Evolutionary conservation across 2,329 filamentous ascomycete genomes (phyloP), one percentile per base, ranked within the genome.

Genomic region (Pseudogymnoascus sp.): DNA sequence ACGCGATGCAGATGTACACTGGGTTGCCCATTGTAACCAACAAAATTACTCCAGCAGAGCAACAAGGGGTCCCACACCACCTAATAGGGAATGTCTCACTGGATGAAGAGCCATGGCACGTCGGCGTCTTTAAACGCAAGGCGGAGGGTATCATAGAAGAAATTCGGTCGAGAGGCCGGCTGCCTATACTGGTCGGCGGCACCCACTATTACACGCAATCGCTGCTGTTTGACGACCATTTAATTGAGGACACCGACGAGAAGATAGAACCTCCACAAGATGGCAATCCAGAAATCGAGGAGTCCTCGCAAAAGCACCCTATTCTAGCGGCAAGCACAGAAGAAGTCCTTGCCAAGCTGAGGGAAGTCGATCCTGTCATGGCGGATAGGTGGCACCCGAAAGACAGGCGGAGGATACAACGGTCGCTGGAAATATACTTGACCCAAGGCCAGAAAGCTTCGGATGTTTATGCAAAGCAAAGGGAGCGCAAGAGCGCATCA

Each of bases 1-100:
- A 99, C 80, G 95, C 95, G 40, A 96, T 99, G 92, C 95, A 99
- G 74, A 87, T 99, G 77, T 99, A 99, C 75, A 83, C 84, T 62
- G 95, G 95, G 2, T 79, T 99, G 46, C 92, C 95, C 4, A 88
- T 97, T 67, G 93, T 97, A 69, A 99, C 95, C 25, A 99, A 99
- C 75, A 96, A 97, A 74, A 89, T 97, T 64, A 85, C 90, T 0
- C 61, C 73, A 0, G 81, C 86, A 18, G 93, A 97, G 73, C 87
- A 87, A 70, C 84, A 88, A 65, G 90, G 89, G 8, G 81, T 99
- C 10, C 89, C 89, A 3, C 95, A 99, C 73, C 93, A 99, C 75
- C 79, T 99, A 3, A 83, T 99, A 23, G 91, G 90, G 61, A 88
- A 87, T 67, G 88, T 97, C 63, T 81, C 84, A 5, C 78, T 95